Evolutionary conservation across 345 rosid species (phyloP), one percentile per base, ranked within the genome.

Genomic region (Cardamine resedifolia): DNA sequence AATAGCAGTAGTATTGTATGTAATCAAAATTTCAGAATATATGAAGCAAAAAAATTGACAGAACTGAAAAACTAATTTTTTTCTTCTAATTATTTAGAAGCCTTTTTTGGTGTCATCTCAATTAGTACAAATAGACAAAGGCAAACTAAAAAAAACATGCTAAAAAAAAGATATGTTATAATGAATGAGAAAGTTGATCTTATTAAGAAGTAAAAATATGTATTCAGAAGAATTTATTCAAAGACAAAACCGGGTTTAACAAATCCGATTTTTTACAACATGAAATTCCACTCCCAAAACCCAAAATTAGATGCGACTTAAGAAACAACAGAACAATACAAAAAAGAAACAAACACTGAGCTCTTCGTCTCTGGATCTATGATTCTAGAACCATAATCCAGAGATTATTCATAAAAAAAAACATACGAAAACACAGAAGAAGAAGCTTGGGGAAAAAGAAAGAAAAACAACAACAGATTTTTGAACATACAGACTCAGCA

Each of bases 381-480:
- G 69, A 56, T 58, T 20, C 24, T 21, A 20, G 5, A 39, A 39
- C 48, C 49, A 24, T 19, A 44, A 4, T 75, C 74, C 65, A 61
- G 27, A 75, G 79, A 53, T 68, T 68, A 75, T 61, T 68, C 70
- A 34, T 43, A 16, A 51, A 12, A 59, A 16, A 51, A 12, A 59
- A 57, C 36, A 36, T 50, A 36, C 50, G 16, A 20, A 39, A 59
- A 20, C 38, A 33, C 20, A 20, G 45, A n/a, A 36, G 45, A n/a
- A 36, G 31, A 58, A 67, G 28, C 38, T 50, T 59, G 6, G 3
- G 7, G 59, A 41, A 23, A 31, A 36, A 61, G 15, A 47, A 55
- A 57, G 48, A 67, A 36, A 64, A 71, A 76, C 72, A 77, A 77
- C 80, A 77, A 77, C 80, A 77, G 10, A 30, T 43, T 31, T 15